These are phyloP conservation scores for Hypholoma sublateritium DNA, from an alignment of 768 basidiomycete genomes.

Conservation along the genomic window DNA sequence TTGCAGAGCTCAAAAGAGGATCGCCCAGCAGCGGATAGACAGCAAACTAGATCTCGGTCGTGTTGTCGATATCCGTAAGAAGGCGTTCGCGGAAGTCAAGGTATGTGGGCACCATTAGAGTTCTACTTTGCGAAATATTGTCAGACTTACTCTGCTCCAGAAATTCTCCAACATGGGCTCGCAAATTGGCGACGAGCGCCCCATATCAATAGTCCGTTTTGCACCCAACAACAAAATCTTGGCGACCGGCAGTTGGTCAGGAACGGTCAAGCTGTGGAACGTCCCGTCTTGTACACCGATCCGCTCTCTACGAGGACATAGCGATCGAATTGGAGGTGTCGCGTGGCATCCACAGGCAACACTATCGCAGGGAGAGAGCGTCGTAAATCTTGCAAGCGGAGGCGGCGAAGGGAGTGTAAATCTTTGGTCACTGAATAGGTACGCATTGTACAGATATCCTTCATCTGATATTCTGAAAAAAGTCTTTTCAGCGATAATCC, in stretches of 20 bases:
- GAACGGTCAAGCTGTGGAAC: slow-evolving; percentile 93
- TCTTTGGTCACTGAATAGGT: slow-evolving; percentile 90
- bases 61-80: slow-evolving; percentile 91
- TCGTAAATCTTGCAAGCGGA: slow-evolving; percentile 87
- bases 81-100: slow-evolving; percentile 87
- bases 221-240: slow-evolving; percentile 87
- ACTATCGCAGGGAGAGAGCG: slow-evolving; percentile 55
- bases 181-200: slow-evolving; percentile 96
- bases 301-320: slow-evolving; percentile 77
- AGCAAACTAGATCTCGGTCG: slow-evolving; percentile 83
- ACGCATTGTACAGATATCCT: slow-evolving; percentile 14
- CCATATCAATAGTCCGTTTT: slow-evolving; percentile 92
- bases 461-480: not conserved
- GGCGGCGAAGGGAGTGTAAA: slow-evolving; percentile 85
- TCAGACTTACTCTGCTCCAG: slow-evolving; percentile 34
- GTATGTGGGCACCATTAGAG: slow-evolving; percentile 41
- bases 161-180: slow-evolving; percentile 92
- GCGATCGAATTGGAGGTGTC: slow-evolving; percentile 90
- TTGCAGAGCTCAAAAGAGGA: slow-evolving; percentile 91
- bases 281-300: slow-evolving; percentile 87
- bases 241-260: slow-evolving; percentile 96
- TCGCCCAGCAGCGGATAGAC: slow-evolving; percentile 91
- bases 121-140: not conserved
- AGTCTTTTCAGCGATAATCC: slow-evolving; percentile 68
- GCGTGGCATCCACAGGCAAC: slow-evolving; percentile 98